Conservation (phyloP, 306 rosid genomes). For the Trichosanthes truncata region DNA sequence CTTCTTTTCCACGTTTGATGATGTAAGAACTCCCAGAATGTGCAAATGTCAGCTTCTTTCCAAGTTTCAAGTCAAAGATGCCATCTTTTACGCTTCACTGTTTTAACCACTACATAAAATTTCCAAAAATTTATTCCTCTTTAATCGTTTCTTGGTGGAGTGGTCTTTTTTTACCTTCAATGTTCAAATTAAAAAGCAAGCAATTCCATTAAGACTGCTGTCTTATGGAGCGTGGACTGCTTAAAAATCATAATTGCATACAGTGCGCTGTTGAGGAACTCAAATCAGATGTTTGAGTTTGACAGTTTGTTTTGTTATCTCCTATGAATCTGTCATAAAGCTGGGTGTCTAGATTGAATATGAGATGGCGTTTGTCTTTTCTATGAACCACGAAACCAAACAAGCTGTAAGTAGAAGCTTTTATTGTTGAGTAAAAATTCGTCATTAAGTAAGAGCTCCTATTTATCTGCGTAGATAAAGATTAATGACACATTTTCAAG, state of each 20-base stretch:
- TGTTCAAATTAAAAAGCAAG: not conserved
- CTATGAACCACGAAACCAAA: too few species aligned
- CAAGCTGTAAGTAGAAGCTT: too few species aligned
- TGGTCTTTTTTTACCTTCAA: not conserved
- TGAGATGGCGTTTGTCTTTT: not conserved
- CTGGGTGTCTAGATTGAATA: not conserved
- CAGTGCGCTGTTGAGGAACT: not conserved
- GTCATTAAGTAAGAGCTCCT: too few species aligned
- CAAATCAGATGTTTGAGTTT: not conserved
- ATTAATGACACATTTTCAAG: too few species aligned
- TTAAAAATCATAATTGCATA: not conserved
- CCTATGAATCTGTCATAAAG: not conserved
- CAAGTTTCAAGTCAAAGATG: not conserved
- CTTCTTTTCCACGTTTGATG: not conserved
- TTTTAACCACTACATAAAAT: not conserved
- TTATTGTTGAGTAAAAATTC: too few species aligned
- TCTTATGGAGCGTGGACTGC: too few species aligned
- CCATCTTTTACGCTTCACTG: not conserved
- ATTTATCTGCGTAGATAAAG: too few species aligned
- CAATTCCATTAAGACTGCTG: not conserved
- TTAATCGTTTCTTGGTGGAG: not conserved
- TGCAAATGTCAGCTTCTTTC: not conserved
- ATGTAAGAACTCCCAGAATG: not conserved
- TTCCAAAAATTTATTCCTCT: not conserved
- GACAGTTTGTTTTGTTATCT: not conserved